These are phyloP conservation scores for Backusella psychrophila DNA, from an alignment of 192 early-diverging fungal genomes.

Conservation along the genomic window DNA sequence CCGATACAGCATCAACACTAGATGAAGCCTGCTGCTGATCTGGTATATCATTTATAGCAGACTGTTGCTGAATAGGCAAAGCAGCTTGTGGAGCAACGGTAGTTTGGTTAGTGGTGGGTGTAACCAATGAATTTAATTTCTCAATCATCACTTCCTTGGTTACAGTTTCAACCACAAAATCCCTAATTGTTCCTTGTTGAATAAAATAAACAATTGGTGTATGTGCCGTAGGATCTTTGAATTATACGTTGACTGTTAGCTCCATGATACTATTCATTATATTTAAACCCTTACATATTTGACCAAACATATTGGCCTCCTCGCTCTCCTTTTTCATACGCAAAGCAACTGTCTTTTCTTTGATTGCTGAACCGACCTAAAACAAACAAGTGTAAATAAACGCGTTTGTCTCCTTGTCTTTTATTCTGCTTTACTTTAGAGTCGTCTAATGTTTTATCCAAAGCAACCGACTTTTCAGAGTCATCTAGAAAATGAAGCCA, in stretches of 20 bases:
- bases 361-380: constrained; percentile 6
- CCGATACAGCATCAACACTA: not conserved
- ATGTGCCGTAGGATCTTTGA: constrained; percentile 13
- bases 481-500: constrained; percentile 15
- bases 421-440: not conserved
- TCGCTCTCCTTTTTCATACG: constrained; percentile 18
- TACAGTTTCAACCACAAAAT: constrained; percentile 16
- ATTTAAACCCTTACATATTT: constrained; percentile 24
- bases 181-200: constrained; percentile 26
- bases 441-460: not conserved
- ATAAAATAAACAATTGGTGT: constrained; percentile 31
- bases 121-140: not conserved
- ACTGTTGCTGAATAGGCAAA: not conserved
- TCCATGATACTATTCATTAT: not conserved
- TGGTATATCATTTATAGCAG: not conserved
- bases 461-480: constrained; percentile 3
- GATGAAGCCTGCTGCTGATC: not conserved
- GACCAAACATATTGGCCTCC: constrained; percentile 28
- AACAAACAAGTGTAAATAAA: not conserved
- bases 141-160: not conserved
- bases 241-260: not conserved
- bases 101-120: not conserved
- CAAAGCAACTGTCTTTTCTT: constrained; percentile 13
- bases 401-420: not conserved
- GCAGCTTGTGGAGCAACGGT: not conserved